A percentile compares a stretch with the other conserved stretches of the same genome.
These are phyloP conservation scores for Boehmeria nivea DNA, from an alignment of 306 rosid genomes.

Conservation along the genomic window DNA sequence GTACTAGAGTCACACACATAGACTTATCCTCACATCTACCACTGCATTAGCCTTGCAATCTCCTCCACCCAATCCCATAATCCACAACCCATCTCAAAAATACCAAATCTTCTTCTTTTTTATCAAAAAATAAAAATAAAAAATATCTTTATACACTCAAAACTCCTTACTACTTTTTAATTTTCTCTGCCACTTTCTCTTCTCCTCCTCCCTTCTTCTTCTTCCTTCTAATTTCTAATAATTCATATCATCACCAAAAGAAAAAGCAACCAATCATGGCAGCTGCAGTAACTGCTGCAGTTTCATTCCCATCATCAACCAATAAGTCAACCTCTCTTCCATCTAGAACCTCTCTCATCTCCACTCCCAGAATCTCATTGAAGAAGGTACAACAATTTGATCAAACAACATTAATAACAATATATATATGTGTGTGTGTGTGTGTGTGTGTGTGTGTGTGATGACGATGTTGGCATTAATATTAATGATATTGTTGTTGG, in stretches of 20 bases:
- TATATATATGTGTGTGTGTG: too few relatives aligned
- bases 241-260: not conserved
- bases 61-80: slow-evolving; percentile 82
- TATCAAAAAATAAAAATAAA: not conserved
- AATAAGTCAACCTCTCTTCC: slow-evolving; percentile 61
- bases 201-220: slow-evolving; percentile 5
- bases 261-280: slow-evolving; percentile 46
- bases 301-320: slow-evolving; percentile 81
- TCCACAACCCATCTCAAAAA: slow-evolving; percentile 28
- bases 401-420: not conserved
- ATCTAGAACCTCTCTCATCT: slow-evolving; percentile 38
- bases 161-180: not conserved
- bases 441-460: not conserved
- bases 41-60: slow-evolving; percentile 50
- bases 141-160: not conserved
- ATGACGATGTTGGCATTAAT: too few relatives aligned
- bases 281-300: slow-evolving; percentile 79
- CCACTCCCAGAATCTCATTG: slow-evolving; percentile 54
- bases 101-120: too few relatives aligned
- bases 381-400: slow-evolving; percentile 43
- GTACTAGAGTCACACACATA: slow-evolving; percentile 2
- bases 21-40: slow-evolving; percentile 67
- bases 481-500: not conserved
- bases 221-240: slow-evolving; percentile 4
- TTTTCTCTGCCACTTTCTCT: not conserved